A percentile compares a stretch with the other conserved stretches of the same genome.
Evolutionary conservation across 257 asterid species (phyloP).

Genomic region (Penstemon davidsonii): DNA sequence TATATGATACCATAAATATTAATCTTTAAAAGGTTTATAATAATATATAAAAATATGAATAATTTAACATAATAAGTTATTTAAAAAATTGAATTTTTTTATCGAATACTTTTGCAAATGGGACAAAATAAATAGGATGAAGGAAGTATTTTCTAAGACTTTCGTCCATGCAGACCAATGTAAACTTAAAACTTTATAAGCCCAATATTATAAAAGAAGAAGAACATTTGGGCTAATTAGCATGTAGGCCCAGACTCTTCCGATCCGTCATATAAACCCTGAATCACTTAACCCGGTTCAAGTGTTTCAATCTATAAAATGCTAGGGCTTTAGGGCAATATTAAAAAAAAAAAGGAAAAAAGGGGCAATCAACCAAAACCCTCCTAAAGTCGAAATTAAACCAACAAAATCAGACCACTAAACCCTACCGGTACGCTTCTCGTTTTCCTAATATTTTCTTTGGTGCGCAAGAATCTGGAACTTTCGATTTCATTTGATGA

Average conservation of each 20-base stretch:
- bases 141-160: too few relatives aligned
- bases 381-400: constrained; percentile 8
- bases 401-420: neutral
- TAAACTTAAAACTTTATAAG: neutral
- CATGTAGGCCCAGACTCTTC: constrained; percentile 2
- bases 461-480: neutral
- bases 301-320: neutral
- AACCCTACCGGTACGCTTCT: neutral
- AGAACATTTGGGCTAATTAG: neutral
- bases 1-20: too few relatives aligned
- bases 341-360: too few relatives aligned
- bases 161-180: too few relatives aligned
- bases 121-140: too few relatives aligned
- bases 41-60: too few relatives aligned
- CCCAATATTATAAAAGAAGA: neutral
- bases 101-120: too few relatives aligned
- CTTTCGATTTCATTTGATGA: neutral
- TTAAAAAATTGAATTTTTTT: too few relatives aligned
- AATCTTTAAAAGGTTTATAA: too few relatives aligned
- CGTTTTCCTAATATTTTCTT: neutral
- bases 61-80: too few relatives aligned
- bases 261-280: neutral
- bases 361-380: neutral
- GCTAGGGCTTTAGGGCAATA: constrained; percentile 17
- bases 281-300: constrained; percentile 13